A percentile compares a stretch with the other conserved stretches of the same genome.
Conservation (phyloP, 345 rosid genomes). For the Passiflora organensis region DNA sequence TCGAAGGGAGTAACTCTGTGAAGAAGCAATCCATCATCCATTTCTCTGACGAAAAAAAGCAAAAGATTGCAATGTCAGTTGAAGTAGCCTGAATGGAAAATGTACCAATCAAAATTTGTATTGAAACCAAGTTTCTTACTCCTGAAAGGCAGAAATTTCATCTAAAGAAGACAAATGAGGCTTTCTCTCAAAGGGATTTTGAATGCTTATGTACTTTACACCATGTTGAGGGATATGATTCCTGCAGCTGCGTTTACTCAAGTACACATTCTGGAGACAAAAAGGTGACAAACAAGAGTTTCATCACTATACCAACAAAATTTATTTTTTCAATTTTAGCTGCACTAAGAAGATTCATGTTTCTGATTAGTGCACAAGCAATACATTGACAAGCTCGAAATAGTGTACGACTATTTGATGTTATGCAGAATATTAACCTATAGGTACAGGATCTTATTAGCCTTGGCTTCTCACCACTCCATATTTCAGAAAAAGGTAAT, state of each 20-base stretch:
- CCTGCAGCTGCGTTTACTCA: conserved; percentile 51
- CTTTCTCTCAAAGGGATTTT: conserved; percentile 11
- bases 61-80: conserved; percentile 1
- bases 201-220: conserved; percentile 44
- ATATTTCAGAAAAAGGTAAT: conserved; percentile 39
- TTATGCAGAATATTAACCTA: not conserved
- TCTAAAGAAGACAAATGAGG: conserved; percentile 12
- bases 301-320: not conserved
- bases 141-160: conserved; percentile 14
- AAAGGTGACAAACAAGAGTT: conserved; percentile 3
- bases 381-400: not conserved
- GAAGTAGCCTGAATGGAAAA: not conserved
- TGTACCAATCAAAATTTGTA: not conserved
- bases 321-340: not conserved
- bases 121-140: conserved; percentile 9
- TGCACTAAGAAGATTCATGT: not conserved
- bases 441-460: conserved; percentile 1
- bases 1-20: conserved; percentile 56
- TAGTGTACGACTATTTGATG: not conserved
- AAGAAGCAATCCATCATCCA: conserved; percentile 64
- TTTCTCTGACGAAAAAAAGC: conserved; percentile 33
- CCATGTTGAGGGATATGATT: conserved; percentile 18
- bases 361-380: not conserved
- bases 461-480: conserved; percentile 57
- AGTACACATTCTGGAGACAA: conserved; percentile 48